Evolutionary conservation across 768 basidiomycete genomes (phyloP), one percentile per base, ranked within the genome.

Genomic region (Epithele typhae): DNA sequence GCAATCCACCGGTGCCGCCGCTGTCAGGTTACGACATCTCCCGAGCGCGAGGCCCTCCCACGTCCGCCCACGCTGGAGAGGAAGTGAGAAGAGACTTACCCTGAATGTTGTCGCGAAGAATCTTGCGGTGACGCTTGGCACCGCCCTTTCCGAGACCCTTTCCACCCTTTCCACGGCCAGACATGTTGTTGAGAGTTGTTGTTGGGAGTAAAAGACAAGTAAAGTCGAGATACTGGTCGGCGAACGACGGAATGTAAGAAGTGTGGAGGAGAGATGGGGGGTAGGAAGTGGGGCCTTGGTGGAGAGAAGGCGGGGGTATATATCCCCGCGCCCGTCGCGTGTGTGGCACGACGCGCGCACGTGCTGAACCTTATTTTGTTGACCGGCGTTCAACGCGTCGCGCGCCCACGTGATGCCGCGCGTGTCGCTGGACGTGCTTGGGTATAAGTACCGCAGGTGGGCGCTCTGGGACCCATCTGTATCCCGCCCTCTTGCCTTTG

Each of bases 131-230:
- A 64, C 84, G 81, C 71, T 85, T 87, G 44, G 83, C 84, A 64
- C 84, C 83, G 59, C 84, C 82, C 72, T 84, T 86, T 67, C 84
- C 83, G 66, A 84, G 82, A 59, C 84, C 84, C 81, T 84, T 86
- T 61, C 83, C 82, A 71, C 82, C 82, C 70, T 85, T 85, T 63
- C 84, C 84, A 61, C 83, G 83, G 69, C 83, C 84, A 73, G 82
- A 84, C 84, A 86, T 86, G 59, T 57, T 71, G 62, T 43, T 43
- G 51, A 43, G 39, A n/a, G 37, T 42, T 40, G 47, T 30, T 37
- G 40, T 36, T 38, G 34, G 24, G n/a, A 36, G 25, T 43, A 46
- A 37, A 24, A 25, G 6, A 36, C 39, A 27, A 34, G 32, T 18
- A 32, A 21, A 40, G 40, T 35, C 7, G 33, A 35, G 39, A 30